Percentiles rank a stretch among this genome's conserved stretches.
Conservation (phyloP, 345 rosid genomes). For the Barbarea vulgaris region DNA sequence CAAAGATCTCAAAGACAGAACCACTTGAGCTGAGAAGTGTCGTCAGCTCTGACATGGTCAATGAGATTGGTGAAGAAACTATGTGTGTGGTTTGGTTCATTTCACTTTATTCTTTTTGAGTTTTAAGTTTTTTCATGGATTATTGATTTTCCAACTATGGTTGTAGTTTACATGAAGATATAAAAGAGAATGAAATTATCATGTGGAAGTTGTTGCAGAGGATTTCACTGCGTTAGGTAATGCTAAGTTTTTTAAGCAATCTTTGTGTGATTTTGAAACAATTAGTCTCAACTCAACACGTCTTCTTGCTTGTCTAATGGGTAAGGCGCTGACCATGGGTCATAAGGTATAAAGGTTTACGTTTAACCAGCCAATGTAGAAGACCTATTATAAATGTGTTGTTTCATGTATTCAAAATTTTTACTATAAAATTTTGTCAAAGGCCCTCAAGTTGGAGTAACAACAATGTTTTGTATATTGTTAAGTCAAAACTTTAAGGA, state of each 20-base stretch:
- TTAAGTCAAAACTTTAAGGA: too few relatives aligned
- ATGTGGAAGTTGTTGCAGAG: slow-evolving; percentile 40
- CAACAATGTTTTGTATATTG: too few relatives aligned
- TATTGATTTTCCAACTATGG: neutral
- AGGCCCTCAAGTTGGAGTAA: neutral
- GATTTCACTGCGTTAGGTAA: slow-evolving; percentile 40
- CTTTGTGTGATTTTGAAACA: slow-evolving; percentile 26
- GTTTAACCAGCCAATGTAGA: neutral
- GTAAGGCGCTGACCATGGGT: neutral
- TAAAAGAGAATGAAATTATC: slow-evolving; percentile 18
- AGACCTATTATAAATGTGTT: neutral
- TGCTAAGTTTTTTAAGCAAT: slow-evolving; percentile 1
- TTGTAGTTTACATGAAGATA: slow-evolving; percentile 10
- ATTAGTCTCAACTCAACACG: slow-evolving; percentile 30
- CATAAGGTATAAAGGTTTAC: neutral
- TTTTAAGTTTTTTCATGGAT: slow-evolving; percentile 7
- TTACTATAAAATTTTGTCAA: neutral
- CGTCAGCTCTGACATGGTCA: slow-evolving; percentile 29
- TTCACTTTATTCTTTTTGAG: neutral
- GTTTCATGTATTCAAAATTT: neutral
- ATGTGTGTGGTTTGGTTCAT: slow-evolving; percentile 32
- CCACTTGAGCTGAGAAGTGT: slow-evolving; percentile 23
- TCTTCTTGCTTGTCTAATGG: slow-evolving; percentile 19
- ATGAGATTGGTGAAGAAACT: slow-evolving; percentile 11
- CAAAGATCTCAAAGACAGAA: slow-evolving; percentile 13